These are phyloP conservation scores for Chaetomium sp. DNA, from an alignment of 2,329 filamentous ascomycete species.

Conservation along the genomic window DNA sequence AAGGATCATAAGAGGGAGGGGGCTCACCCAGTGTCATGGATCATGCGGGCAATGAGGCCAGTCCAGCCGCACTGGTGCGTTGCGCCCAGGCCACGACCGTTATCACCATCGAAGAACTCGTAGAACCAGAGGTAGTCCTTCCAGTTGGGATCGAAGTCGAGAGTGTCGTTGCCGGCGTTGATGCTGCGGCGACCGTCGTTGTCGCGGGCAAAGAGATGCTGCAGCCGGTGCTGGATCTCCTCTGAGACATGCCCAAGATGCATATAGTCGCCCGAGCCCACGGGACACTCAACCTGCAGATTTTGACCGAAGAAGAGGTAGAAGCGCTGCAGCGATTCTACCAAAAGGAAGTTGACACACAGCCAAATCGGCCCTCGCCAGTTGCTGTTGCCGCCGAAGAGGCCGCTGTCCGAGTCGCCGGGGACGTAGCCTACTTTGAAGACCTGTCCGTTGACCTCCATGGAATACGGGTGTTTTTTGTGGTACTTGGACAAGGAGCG, in stretches of 20 bases:
- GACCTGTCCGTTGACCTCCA: conserved; percentile 90
- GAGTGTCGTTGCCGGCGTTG: conserved; percentile 79
- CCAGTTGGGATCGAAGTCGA: conserved; percentile 93
- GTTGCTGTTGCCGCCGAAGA: conserved; percentile 97
- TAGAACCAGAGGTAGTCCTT: conserved; percentile 94
- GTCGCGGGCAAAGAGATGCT: conserved; percentile 84
- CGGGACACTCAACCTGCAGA: conserved; percentile 90
- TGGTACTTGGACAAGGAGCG: conserved; percentile 91
- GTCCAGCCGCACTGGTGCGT: conserved; percentile 98
- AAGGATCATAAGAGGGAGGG: conserved; percentile 8
- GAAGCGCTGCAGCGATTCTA: conserved; percentile 93
- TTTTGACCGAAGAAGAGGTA: conserved; percentile 93
- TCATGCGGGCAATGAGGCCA: conserved; percentile 91
- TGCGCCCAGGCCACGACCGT: conserved; percentile 83
- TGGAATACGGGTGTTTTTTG: conserved; percentile 85
- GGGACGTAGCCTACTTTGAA: conserved; percentile 89
- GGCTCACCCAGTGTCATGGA: conserved; percentile 91
- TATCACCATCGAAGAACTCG: conserved; percentile 95
- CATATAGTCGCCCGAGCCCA: conserved; percentile 91
- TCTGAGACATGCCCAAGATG: conserved; percentile 93
- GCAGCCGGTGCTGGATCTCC: conserved; percentile 90
- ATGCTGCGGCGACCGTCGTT: conserved; percentile 87
- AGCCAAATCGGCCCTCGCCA: conserved; percentile 97
- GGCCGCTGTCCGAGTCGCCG: conserved; percentile 92
- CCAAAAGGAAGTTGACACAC: conserved; percentile 90